Evolutionary conservation across 1,284 basidiomycete genomes (phyloP), one percentile per base, ranked within the genome.

Genomic region (Tilletia horrida): DNA sequence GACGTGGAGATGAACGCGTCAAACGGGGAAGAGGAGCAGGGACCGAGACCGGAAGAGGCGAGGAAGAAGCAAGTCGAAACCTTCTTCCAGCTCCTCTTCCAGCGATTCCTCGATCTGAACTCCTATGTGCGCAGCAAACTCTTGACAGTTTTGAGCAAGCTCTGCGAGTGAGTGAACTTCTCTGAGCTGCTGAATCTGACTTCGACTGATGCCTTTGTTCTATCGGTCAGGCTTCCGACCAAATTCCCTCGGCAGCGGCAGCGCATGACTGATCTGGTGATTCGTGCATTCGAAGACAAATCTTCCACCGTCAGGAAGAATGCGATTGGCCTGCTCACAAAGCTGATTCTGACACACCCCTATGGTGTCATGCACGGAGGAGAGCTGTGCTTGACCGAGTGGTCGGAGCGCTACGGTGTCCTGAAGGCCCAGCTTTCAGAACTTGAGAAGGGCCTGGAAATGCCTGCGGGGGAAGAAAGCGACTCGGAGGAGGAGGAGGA

Each of bases 121-220:
- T 90, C 89, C 23, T 97, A 93, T 82, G 94, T 98, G 40, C 90
- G 94, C 62, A 87, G 88, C 67, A 96, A 93, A 81, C 91, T 93
- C 31, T 87, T 97, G 67, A 83, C 86, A 3, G 91, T 92, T 0
- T 85, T 95, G 65, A 85, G 87, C 40, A 89, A 88, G 79, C 86
- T 87, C 2, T 85, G 86, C 83, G 87, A 88, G 85, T 86, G 72
- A 81, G 85, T 84, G 2, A 18, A 16, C 3, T 35, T 25, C 25
- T 48, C 4, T 16, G 3, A 16, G n/a, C n/a, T 44, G 42, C 40
- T n/a, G 40, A 63, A 3, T 14, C 45, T 23, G 11, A n/a, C 40
- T 59, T 35, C 35, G 21, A 18, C 25, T 43, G 3, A 0, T 66
- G 16, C 35, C 16, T 48, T 4, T 18, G 16, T 16, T 23, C 16